Percentiles rank a stretch among this genome's conserved stretches.
Conservation (phyloP, 176 grass and related monocot species). For the Zoysia japonica region DNA sequence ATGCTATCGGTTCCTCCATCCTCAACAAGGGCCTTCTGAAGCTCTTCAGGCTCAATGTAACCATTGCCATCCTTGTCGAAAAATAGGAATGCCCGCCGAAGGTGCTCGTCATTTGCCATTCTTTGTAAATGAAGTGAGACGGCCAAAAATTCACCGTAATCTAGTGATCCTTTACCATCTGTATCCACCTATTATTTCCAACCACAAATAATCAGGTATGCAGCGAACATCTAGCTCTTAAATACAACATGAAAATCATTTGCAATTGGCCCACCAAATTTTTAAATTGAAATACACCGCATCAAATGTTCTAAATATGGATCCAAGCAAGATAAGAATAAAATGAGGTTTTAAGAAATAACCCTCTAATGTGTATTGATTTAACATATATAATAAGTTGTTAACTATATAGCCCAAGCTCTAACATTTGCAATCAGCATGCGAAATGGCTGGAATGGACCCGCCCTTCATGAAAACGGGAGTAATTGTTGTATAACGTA, state of each 20-base stretch:
- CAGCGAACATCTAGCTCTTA: neutral
- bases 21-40: conserved; percentile 60
- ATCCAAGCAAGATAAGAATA: neutral
- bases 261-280: conserved; percentile 7
- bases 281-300: neutral
- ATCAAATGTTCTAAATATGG: conserved; percentile 24
- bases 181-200: conserved; percentile 65
- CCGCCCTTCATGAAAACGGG: neutral
- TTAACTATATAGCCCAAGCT: no score
- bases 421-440: no score
- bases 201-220: conserved; percentile 20
- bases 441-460: neutral
- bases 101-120: conserved; percentile 83
- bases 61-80: conserved; percentile 81
- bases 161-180: conserved; percentile 67
- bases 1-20: conserved; percentile 59
- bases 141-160: conserved; percentile 89
- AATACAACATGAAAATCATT: conserved; percentile 6
- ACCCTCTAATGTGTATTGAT: neutral
- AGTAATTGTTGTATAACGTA: neutral
- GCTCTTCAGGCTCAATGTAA: conserved; percentile 79
- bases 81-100: conserved; percentile 76
- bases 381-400: neutral
- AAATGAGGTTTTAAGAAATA: neutral
- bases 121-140: conserved; percentile 87